Base-by-base conservation (phyloP, 768 basidiomycete genomes). In the Rhizopogon vinicolor region DNA sequence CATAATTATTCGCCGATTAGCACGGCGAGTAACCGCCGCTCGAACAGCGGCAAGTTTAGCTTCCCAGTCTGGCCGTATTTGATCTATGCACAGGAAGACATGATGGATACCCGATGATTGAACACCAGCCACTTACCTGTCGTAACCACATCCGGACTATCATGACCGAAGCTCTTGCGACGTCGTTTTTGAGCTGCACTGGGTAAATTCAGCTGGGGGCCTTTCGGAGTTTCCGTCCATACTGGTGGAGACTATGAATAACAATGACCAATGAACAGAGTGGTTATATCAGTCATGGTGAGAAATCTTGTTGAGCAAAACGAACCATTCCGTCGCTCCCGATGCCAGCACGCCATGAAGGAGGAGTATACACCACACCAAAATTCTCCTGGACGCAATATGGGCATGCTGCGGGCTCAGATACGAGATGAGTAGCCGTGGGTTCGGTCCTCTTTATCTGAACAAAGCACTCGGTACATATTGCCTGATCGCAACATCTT, bases 391-490 rank as follows among this genome's bases (percentile, higher is more conserved):
- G 96, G 33, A 98, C 92, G 63, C 97, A 99, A 68, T 91, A 99
- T 6, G 97, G 97, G 68, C 97, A 99, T 2, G 93, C 91, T 13
- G 96, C 94, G 2, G 94, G 93, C 65, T 99, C 97, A 8, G 94
- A 96, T 51, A 94, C 93, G 57, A 98, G 78, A 72, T 98, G 95
- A 0, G 94, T 98, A 7, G 93, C 79, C 0, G 93, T 96, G 6
- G 97, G 93, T 59, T 99, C 97, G 37, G 82, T 84, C 53, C 97
- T 89, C 76, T 98, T 98, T 74, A 99, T 98, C 74, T 98, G 96
- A 19, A 98, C 93, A 66, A 99, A 98, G 68, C 97, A 99, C 73
- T 99, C 97, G 39, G 97, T 98, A 69, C 97, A 99, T 58, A 99
- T 96, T 19, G 91, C 88, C 63, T 99, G 97, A 77, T 96, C 95